Evolutionary conservation across 1,284 basidiomycete species (phyloP).

Genomic region (Abortiporus biennis): DNA sequence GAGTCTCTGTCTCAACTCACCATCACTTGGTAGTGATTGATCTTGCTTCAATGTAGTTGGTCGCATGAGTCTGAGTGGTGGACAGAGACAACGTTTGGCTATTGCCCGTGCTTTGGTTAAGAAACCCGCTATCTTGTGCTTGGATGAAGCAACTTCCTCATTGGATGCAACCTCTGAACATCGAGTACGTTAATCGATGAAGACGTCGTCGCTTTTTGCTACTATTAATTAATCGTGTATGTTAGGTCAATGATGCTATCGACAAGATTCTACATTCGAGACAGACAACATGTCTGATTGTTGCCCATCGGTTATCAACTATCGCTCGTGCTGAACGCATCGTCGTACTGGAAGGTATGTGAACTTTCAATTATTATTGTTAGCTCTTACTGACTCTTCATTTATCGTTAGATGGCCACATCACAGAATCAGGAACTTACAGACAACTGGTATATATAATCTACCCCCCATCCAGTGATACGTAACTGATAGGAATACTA

Average conservation of each 20-base stretch:
- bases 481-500: slow-evolving; percentile 5
- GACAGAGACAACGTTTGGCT: slow-evolving; percentile 56
- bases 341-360: slow-evolving; percentile 76
- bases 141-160: slow-evolving; percentile 83
- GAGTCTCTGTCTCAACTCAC: slow-evolving; percentile 15
- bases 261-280: slow-evolving; percentile 66
- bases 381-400: background rate
- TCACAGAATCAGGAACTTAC: slow-evolving; percentile 83
- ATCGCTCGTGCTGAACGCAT: slow-evolving; percentile 83
- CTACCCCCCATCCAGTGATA: slow-evolving; percentile 2
- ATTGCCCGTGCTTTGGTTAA: slow-evolving; percentile 82
- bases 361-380: background rate
- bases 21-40: slow-evolving; percentile 27
- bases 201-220: background rate
- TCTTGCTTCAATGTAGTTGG: slow-evolving; percentile 45
- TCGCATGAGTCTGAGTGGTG: slow-evolving; percentile 69
- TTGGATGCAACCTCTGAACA: slow-evolving; percentile 89
- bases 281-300: slow-evolving; percentile 14
- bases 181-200: slow-evolving; percentile 31
- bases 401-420: slow-evolving; percentile 53
- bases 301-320: slow-evolving; percentile 78
- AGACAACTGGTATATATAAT: slow-evolving; percentile 57
- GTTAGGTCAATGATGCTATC: slow-evolving; percentile 83
- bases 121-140: slow-evolving; percentile 74
- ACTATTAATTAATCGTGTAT: slow-evolving; percentile 2